A percentile compares a stretch with the other conserved stretches of the same genome.
These are phyloP conservation scores for Spinacia oleracea DNA, from an alignment of 179 eudicot genomes.

Conservation along the genomic window DNA sequence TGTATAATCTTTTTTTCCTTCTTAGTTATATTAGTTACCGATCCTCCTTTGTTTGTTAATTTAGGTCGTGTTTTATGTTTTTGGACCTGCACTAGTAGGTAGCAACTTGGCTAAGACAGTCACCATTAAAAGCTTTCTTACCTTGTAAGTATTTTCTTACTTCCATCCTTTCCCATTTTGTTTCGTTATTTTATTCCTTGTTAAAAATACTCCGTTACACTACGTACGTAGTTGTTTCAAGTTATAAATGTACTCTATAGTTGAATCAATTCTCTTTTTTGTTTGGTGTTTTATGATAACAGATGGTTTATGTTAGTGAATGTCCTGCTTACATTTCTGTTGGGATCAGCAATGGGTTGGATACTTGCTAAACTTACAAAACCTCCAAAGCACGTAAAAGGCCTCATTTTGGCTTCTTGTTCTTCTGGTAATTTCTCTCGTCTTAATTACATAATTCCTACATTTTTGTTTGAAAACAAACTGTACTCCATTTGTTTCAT, in stretches of 20 bases:
- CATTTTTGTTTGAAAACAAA: no score
- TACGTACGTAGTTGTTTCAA: no score
- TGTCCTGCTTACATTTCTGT: constrained; percentile 65
- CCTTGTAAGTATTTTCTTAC: constrained; percentile 47
- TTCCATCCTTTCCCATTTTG: not conserved
- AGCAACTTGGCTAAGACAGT: constrained; percentile 68
- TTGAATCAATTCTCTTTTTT: not conserved
- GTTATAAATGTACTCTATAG: no score
- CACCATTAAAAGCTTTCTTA: constrained; percentile 58
- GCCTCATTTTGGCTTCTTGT: constrained; percentile 67
- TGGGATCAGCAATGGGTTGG: constrained; percentile 84
- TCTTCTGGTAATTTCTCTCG: constrained; percentile 63
- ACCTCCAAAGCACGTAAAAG: constrained; percentile 61
- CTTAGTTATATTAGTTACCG: not conserved
- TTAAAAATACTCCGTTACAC: no score
- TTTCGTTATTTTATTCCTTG: no score
- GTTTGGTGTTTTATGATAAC: not conserved
- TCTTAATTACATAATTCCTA: no score
- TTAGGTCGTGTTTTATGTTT: constrained; percentile 71
- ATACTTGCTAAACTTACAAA: constrained; percentile 48
- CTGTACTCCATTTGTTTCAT: no score
- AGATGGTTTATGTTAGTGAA: constrained; percentile 96
- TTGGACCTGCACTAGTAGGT: constrained; percentile 69
- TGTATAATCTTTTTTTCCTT: not conserved
- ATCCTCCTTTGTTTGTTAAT: no score